Evolutionary conservation across 2,329 filamentous ascomycete genomes (phyloP), one percentile per base, ranked within the genome.

Genomic region (Fusarium marasasianum): DNA sequence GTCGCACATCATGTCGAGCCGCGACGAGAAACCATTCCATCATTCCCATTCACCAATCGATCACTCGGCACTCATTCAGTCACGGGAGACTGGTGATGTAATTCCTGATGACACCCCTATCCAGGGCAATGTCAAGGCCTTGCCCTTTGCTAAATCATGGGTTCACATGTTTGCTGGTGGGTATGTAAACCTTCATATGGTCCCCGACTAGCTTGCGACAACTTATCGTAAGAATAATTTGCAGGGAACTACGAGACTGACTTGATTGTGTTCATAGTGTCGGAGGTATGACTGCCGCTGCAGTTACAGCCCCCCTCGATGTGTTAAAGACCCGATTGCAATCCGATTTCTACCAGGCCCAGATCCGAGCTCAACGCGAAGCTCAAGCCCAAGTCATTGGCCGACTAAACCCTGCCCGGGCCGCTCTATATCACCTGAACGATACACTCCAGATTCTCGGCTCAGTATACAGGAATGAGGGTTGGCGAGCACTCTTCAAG

Each of bases 301-400:
- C 93, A n/a, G 84, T 98, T n/a, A 98, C 96, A 4, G 95, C 94
- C 14, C 96, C 96, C 29, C 92, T 98, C 68, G 96, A 98, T 80
- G 95, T 98, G 38, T 89, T 98, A 57, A 97, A 97, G 83, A 98
- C 96, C 17, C 91, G 96, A 41, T 87, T 98, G 7, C 96, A 98
- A 82, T 97, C 94, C 79, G 95, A 97, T 80, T 97, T 97, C 82
- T 98, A 98, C 87, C 94, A 98, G 82, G 88, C 91, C 14, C 94
- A 98, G 82, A 88, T 98, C 51, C 88, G 88, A 37, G 90, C 92
- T 22, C 88, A 90, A 14, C 90, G 93, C 56, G 85, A 89, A n/a
- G 88, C 91, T 79, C 79, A 89, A 83, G 74, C 90, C 79, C 79
- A 88, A 83, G 77, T 86, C 82, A 72, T 81, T 40, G 77, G 78